A percentile compares a stretch with the other conserved stretches of the same genome.
These are phyloP conservation scores for Lupinus albus DNA, from an alignment of 306 rosid species.

Conservation along the genomic window DNA sequence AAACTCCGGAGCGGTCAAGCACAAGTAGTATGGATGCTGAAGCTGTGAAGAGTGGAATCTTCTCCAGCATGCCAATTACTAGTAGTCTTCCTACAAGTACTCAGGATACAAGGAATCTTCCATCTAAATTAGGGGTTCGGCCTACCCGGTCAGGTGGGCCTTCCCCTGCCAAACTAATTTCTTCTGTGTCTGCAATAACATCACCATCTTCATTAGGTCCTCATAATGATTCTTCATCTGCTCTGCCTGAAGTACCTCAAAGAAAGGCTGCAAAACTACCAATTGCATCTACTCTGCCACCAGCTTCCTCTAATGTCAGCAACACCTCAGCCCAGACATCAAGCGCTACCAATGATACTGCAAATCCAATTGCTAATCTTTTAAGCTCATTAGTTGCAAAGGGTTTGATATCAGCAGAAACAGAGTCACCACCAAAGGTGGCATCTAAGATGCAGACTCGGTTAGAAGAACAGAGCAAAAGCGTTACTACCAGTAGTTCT, in stretches of 20 bases:
- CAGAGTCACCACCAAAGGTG: constrained; percentile 45
- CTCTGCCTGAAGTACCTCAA: constrained; percentile 39
- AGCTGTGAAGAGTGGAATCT: constrained; percentile 66
- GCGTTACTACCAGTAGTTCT: constrained; percentile 43
- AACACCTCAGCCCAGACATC: constrained; percentile 52
- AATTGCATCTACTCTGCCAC: constrained; percentile 43
- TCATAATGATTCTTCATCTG: constrained; percentile 43
- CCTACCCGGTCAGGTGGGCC: background rate
- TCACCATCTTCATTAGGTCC: constrained; percentile 51
- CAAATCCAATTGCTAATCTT: constrained; percentile 74
- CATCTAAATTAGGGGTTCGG: constrained; percentile 48
- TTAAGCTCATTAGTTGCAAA: constrained; percentile 84
- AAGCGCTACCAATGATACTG: constrained; percentile 42
- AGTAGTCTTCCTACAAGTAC: constrained; percentile 46
- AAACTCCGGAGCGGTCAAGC: constrained; percentile 53
- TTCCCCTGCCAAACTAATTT: constrained; percentile 42
- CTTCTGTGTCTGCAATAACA: constrained; percentile 44
- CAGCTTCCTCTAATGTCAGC: constrained; percentile 51
- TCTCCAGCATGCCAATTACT: constrained; percentile 49
- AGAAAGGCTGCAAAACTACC: constrained; percentile 54
- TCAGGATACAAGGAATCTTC: constrained; percentile 42
- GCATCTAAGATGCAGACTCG: constrained; percentile 43
- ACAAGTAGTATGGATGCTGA: constrained; percentile 64
- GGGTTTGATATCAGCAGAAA: constrained; percentile 80
- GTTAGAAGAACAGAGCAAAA: constrained; percentile 46